These are phyloP conservation scores for Apophysomyces sp. DNA, from an alignment of 371 early-diverging fungal species.

Conservation along the genomic window DNA sequence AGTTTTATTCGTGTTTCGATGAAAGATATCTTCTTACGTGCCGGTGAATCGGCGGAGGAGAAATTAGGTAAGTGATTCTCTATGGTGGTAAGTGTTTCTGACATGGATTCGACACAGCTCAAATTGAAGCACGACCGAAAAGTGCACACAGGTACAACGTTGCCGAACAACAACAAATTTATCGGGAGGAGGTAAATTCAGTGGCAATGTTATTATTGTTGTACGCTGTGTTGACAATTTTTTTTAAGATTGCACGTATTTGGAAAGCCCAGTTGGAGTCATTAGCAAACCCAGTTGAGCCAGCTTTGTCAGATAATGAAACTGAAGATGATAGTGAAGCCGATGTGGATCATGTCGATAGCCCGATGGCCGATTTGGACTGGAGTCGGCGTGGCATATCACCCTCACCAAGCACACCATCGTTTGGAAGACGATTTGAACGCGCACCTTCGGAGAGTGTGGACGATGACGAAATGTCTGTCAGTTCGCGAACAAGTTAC, in stretches of 20 bases:
- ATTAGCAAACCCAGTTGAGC: constrained; percentile 58
- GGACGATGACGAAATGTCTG: constrained; percentile 60
- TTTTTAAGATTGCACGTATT: constrained; percentile 73
- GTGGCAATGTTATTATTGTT: not conserved
- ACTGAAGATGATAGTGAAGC: constrained; percentile 49
- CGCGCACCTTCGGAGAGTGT: constrained; percentile 41
- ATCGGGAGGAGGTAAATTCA: constrained; percentile 76
- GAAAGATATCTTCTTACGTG: constrained; percentile 95
- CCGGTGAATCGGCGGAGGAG: constrained; percentile 85
- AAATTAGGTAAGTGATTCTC: constrained; percentile 49
- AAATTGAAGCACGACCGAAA: constrained; percentile 81
- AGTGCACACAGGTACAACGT: constrained; percentile 91
- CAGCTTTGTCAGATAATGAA: constrained; percentile 54
- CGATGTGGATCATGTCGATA: constrained; percentile 24
- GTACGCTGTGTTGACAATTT: not conserved
- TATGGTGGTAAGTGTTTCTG: not conserved
- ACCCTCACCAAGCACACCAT: constrained; percentile 36
- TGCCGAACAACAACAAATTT: constrained; percentile 94
- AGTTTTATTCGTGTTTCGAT: constrained; percentile 96
- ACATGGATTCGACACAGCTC: constrained; percentile 37
- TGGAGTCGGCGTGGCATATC: constrained; percentile 38
- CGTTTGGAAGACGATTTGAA: constrained; percentile 30
- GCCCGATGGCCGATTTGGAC: constrained; percentile 38
- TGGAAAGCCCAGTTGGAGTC: constrained; percentile 90
- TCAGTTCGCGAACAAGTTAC: constrained; percentile 57